These are phyloP conservation scores for Apophysomyces elegans DNA, from an alignment of 371 early-diverging fungal species.

Conservation along the genomic window DNA sequence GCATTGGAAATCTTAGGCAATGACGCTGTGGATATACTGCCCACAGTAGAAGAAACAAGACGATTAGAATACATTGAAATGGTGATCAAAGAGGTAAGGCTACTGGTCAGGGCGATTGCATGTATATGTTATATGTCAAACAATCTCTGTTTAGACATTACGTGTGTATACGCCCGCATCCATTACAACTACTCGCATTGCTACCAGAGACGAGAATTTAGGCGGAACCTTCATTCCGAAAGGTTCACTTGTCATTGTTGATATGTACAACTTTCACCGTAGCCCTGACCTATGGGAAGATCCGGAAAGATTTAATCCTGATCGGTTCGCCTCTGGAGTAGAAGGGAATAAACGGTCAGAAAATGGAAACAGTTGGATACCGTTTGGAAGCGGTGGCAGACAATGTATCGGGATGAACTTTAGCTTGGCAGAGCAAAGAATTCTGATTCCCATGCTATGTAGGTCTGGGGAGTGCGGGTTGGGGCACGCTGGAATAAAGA, in stretches of 20 bases:
- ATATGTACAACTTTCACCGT: conserved; percentile 25
- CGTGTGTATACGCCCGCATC: conserved; percentile 16
- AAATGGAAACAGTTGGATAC: conserved; percentile 30
- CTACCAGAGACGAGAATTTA: conserved; percentile 13
- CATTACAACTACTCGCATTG: conserved; percentile 6
- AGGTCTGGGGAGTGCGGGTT: neutral
- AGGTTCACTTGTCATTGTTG: conserved; percentile 14
- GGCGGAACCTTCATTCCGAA: conserved; percentile 19
- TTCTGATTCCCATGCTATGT: conserved; percentile 46
- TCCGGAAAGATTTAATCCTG: conserved; percentile 49
- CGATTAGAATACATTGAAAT: conserved; percentile 25
- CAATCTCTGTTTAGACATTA: neutral
- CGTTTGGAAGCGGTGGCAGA: conserved; percentile 50
- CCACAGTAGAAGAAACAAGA: conserved; percentile 25
- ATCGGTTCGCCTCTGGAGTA: conserved; percentile 43
- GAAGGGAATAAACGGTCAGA: conserved; percentile 18
- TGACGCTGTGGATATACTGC: conserved; percentile 28
- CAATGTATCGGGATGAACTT: conserved; percentile 60
- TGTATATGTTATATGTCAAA: neutral
- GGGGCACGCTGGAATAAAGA: too few species aligned
- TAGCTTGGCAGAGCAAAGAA: conserved; percentile 48
- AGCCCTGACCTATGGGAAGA: conserved; percentile 38
- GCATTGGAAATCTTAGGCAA: conserved; percentile 19
- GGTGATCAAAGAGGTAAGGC: conserved; percentile 28
- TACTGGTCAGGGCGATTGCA: neutral